Percentiles rank a stretch among this genome's conserved stretches.
These are phyloP conservation scores for Brassica balearica DNA, from an alignment of 441 rosid genomes.

Conservation along the genomic window DNA sequence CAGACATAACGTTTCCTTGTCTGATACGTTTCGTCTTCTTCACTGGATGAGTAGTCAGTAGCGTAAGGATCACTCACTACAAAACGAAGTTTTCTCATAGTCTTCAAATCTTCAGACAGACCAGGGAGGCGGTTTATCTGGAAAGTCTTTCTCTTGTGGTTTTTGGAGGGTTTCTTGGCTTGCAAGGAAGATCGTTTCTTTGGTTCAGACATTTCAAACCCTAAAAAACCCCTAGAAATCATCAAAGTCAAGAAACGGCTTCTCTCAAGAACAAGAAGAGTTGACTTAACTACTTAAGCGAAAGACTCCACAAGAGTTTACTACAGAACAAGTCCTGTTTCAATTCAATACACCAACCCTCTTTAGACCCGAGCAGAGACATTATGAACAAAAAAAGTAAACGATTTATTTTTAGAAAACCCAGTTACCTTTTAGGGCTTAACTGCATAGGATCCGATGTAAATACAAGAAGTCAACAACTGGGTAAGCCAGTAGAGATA, in stretches of 20 bases:
- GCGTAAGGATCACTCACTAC: conserved; percentile 72
- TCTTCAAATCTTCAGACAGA: conserved; percentile 13
- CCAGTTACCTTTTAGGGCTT: conserved; percentile 63
- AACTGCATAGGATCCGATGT: conserved; percentile 69
- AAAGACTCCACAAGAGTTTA: conserved; percentile 61
- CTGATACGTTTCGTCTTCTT: conserved; percentile 52
- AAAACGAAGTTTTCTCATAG: conserved; percentile 67
- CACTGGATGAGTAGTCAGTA: too few species aligned
- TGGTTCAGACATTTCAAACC: too few species aligned
- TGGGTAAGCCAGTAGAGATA: conserved; percentile 44
- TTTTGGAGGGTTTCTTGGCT: too few species aligned
- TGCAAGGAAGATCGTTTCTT: too few species aligned
- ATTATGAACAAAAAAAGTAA: conserved; percentile 45
- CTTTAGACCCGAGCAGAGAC: too few species aligned
- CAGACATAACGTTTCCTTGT: conserved; percentile 54
- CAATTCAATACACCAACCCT: too few species aligned
- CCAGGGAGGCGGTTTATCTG: too few species aligned
- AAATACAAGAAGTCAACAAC: conserved; percentile 50
- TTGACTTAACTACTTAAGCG: conserved; percentile 40
- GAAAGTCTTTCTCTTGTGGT: too few species aligned
- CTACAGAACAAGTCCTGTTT: too few species aligned
- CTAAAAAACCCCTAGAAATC: conserved; percentile 16
- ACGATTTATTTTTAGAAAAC: not conserved
- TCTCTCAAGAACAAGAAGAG: too few species aligned
- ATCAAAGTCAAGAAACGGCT: conserved; percentile 15